A percentile compares a stretch with the other conserved stretches of the same genome.
Evolutionary conservation across 345 rosid species (phyloP).

Genomic region (Syzygium grande): DNA sequence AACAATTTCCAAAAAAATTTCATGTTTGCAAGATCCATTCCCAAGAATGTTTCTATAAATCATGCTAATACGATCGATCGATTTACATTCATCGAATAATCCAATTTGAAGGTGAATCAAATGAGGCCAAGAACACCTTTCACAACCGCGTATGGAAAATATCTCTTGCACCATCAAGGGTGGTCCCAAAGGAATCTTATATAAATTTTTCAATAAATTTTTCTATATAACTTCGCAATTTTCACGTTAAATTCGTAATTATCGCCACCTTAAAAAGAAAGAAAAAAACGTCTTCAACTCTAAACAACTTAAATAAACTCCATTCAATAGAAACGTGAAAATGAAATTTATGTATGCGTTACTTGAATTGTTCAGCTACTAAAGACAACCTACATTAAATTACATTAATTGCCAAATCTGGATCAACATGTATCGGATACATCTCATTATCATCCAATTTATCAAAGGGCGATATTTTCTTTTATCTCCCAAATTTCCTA

Average conservation of each 20-base stretch:
- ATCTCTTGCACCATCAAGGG: not conserved
- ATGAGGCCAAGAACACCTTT: not conserved
- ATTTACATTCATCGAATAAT: not conserved
- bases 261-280: not conserved
- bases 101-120: not conserved
- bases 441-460: not conserved
- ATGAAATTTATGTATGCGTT: not conserved
- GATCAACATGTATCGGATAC: not conserved
- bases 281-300: not conserved
- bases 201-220: not conserved
- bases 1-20: not conserved
- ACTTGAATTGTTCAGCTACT: not conserved
- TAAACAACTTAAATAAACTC: not conserved
- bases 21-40: not conserved
- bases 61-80: not conserved
- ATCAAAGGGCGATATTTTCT: not conserved
- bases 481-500: not conserved
- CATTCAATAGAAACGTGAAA: not conserved
- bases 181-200: not conserved
- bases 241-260: not conserved
- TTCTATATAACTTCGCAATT: not conserved
- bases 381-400: not conserved
- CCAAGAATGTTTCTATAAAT: not conserved
- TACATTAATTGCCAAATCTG: not conserved
- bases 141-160: not conserved